Percentiles rank a stretch among this genome's conserved stretches.
phyloP scores from a whole-genome alignment of 1,284 basidiomycete genomes.

The Blastosporella zonata region DNA sequence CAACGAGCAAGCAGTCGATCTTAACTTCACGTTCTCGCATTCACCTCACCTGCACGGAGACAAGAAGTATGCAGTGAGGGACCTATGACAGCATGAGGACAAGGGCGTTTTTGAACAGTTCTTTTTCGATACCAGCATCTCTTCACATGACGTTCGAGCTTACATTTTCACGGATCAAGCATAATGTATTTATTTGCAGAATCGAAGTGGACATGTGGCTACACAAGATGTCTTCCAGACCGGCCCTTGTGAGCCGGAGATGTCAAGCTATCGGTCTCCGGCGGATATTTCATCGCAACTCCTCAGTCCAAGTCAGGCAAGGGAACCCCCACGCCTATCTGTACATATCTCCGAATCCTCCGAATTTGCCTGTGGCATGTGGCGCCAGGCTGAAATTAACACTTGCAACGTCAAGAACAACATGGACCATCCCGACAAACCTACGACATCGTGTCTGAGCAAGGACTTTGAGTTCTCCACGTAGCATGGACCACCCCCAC shows the following conservation, averaged over 20 bases:
- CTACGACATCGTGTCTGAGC: background rate
- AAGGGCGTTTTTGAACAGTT: conserved; percentile 20
- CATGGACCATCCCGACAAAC: background rate
- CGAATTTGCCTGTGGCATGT: background rate
- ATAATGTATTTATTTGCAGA: background rate
- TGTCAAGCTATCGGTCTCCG: background rate
- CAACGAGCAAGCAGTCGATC: conserved; percentile 25
- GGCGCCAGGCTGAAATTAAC: conserved; percentile 5
- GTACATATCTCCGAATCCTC: background rate
- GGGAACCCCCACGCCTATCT: conserved; percentile 3
- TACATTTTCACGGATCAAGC: conserved; percentile 25
- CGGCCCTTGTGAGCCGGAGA: background rate
- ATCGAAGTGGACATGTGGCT: too few relatives aligned
- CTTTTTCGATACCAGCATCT: conserved; percentile 24
- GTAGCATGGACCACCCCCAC: background rate
- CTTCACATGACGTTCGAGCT: conserved; percentile 24
- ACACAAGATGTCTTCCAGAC: background rate
- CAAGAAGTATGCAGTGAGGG: conserved; percentile 24
- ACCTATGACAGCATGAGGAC: conserved; percentile 25
- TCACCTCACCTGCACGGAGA: conserved; percentile 23
- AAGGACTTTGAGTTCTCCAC: background rate
- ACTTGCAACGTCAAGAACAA: background rate
- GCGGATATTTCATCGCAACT: background rate
- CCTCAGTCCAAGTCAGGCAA: conserved; percentile 4
- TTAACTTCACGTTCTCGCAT: conserved; percentile 26